Evolutionary conservation across 257 asterid species (phyloP), one percentile per base, ranked within the genome.

Genomic region (Capsicum chinense): DNA sequence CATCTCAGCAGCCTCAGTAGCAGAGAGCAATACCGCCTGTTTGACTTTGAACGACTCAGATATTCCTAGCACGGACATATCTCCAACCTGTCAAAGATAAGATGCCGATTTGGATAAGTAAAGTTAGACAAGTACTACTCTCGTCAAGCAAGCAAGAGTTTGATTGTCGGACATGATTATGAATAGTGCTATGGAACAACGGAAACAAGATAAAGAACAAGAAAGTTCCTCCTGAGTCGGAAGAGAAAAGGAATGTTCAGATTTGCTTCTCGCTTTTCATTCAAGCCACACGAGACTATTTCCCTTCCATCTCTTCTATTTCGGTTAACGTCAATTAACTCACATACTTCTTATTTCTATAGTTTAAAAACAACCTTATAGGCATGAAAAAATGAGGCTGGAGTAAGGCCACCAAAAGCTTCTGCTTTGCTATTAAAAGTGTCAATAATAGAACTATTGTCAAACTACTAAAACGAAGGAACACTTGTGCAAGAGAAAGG

Each of bases 1-100:
- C 99, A 95, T 95, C 90, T 94, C 99, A 35, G 97, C 93, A 42
- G 99, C 98, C 89, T 95, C 99, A 5, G 98, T 95, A 54, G 99
- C 99, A 5, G 99, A 95, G 67, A 92, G 93, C 90, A 95, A 83
- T 56, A 95, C 99, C 2, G 94, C 98, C 56, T 95, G 95, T 89
- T 95, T 95, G 19, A 95, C 99, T 91, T 95, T 95, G 88, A 95
- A 95, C 5, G 99, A 91, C 88, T 95, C 99, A 0, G 88, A 92
- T 63, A 95, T 94, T 47, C 99, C 99, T 21, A 84, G 89, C 88
- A 91, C 94, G 0, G 89, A 83, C 99, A 95, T 95, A 86, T 93
- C 92, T 42, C 98, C 99, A 60, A 95, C 95, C 99, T 95, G 90
- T 87, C 83, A 67, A 79, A 21, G 15, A 68, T 37, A 79, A 21